Evolutionary conservation across 306 rosid genomes (phyloP), one percentile per base, ranked within the genome.

Genomic region (Sicyos baderoa): DNA sequence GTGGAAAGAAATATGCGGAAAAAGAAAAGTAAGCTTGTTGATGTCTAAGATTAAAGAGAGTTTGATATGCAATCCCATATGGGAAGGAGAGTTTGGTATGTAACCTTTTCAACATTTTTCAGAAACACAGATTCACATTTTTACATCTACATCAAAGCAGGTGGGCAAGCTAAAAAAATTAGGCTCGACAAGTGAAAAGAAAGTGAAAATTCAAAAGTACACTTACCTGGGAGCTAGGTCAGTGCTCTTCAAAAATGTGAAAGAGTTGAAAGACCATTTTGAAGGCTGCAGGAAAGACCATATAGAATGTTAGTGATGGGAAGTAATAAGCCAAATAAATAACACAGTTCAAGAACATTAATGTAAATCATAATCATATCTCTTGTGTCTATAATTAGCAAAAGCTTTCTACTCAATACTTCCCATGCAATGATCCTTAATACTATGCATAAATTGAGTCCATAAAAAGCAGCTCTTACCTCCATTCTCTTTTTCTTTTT

Each of bases 161-260:
- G 6, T 11, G 3, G 15, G 49, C 11, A 61, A 37, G 27, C 49
- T 61, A 37, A 37, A 17, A 61, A 64, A 19, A 42, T 11, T 40
- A 64, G 17, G 51, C 29, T 64, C 16, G 12, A 63, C 53, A 37
- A 1, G 11, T 5, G 70, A 44, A 12, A 63, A 18, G 5, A 14
- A 42, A 19, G 35, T 15, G 35, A 13, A 64, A 61, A 37, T 35
- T 10, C 27, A 44, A 40, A 40, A 11, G 13, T 2, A 9, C 27
- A 40, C 51, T 19, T 80, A 89, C 97, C 98, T 89, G 45, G 94
- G 94, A 68, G 97, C 98, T 71, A 81, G 96, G 79, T 93, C 98
- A 4, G 82, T 83, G 82, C 81, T 89, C 94, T 90, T 93, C 93
- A 93, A 87, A 78, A 88, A 68, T 6, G 97, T 89, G 80, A 85